Percentiles rank a stretch among this genome's conserved stretches.
Conservation (phyloP, 352 stramenopile genomes). For the Pythium dissotocum region DNA sequence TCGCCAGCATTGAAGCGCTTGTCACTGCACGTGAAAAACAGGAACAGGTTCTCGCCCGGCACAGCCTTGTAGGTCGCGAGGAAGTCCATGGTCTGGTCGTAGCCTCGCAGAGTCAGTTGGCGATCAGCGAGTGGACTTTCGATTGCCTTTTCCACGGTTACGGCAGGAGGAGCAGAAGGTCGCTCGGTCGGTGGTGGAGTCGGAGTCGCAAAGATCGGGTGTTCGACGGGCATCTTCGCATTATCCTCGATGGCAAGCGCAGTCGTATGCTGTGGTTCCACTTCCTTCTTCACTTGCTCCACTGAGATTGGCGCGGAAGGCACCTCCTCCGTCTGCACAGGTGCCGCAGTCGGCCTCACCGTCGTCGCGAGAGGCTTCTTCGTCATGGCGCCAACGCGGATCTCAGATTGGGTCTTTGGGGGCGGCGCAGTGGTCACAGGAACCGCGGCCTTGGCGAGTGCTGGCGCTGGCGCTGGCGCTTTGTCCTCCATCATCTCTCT, state of each 20-base stretch:
- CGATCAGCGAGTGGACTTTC: conserved; percentile 40
- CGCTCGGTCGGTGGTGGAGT: neutral
- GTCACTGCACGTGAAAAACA: conserved; percentile 73
- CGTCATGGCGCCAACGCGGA: conserved; percentile 19
- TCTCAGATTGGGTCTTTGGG: neutral
- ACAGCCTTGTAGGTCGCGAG: conserved; percentile 41
- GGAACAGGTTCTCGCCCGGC: conserved; percentile 45
- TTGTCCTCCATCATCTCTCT: conserved; percentile 12
- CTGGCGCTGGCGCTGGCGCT: conserved; percentile 6
- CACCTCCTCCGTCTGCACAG: neutral
- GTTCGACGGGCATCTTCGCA: neutral
- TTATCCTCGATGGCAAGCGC: neutral
- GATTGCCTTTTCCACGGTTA: neutral
- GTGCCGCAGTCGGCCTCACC: neutral
- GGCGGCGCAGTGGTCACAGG: neutral
- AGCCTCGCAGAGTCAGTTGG: conserved; percentile 48
- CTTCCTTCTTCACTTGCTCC: neutral
- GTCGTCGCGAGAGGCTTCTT: neutral
- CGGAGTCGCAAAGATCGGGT: neutral
- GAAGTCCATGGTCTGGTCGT: conserved; percentile 51
- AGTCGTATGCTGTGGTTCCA: neutral
- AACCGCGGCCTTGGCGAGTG: conserved; percentile 8
- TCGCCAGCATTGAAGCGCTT: conserved; percentile 41
- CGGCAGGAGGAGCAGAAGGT: neutral
- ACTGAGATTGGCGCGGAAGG: neutral